Evolutionary conservation across 2,329 filamentous ascomycete genomes (phyloP).

Genomic region (Curvularia spicifera): DNA sequence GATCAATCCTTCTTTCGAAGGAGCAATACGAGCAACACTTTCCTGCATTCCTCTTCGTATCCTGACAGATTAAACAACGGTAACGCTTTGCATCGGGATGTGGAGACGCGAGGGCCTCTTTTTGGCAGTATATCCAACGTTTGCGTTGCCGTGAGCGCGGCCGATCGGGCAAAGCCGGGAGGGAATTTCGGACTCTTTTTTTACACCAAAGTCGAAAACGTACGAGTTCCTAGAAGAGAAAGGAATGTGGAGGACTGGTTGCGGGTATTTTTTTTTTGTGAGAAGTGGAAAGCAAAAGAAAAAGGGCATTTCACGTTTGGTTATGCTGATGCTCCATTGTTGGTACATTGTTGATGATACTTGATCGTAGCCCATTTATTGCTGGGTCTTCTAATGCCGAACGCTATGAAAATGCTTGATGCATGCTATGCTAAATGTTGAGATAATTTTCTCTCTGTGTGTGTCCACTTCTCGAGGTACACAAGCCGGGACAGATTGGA

Average conservation of each 20-base stretch:
- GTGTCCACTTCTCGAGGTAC: constrained; percentile 19
- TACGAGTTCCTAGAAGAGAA: background rate
- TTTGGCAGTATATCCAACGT: background rate
- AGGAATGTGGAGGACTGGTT: background rate
- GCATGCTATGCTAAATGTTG: constrained; percentile 6
- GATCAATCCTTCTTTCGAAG: background rate
- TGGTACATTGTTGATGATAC: constrained; percentile 1
- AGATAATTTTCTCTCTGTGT: constrained; percentile 5
- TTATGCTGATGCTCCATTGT: constrained; percentile 1
- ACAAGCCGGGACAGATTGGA: constrained; percentile 7
- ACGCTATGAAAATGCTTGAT: constrained; percentile 6
- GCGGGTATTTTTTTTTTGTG: background rate
- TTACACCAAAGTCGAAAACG: background rate
- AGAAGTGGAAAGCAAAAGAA: background rate
- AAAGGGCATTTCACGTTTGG: background rate
- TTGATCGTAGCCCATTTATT: constrained; percentile 10
- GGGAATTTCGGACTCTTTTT: background rate
- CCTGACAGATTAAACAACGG: background rate
- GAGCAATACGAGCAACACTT: background rate
- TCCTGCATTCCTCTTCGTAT: background rate
- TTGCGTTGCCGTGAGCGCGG: constrained; percentile 10
- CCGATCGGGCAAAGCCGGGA: constrained; percentile 10
- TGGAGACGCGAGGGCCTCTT: background rate
- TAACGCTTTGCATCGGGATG: background rate
- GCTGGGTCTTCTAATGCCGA: background rate